A percentile compares a stretch with the other conserved stretches of the same genome.
Conservation (phyloP, 306 rosid species). For the Carpinus viminea region DNA sequence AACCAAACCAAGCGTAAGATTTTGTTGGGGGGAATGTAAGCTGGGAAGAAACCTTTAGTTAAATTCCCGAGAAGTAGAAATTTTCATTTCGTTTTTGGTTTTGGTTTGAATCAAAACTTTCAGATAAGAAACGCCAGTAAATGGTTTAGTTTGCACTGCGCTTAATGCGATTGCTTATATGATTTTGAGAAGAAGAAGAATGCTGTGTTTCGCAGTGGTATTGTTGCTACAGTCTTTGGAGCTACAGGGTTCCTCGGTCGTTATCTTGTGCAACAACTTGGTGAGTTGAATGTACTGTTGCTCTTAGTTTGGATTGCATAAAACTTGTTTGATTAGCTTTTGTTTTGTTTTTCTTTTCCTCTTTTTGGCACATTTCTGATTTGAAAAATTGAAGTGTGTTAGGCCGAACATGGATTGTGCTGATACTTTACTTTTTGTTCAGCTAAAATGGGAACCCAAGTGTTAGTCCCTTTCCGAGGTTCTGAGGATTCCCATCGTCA, state of each 20-base stretch:
- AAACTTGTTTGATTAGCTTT: neutral
- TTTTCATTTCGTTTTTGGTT: neutral
- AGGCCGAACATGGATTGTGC: neutral
- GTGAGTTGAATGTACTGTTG: conserved; percentile 41
- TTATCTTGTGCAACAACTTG: conserved; percentile 95
- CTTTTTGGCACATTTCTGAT: neutral
- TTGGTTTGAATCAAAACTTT: neutral
- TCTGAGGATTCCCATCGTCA: conserved; percentile 94
- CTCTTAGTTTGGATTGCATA: neutral
- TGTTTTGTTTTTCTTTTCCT: conserved; percentile 12
- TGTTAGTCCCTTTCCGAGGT: conserved; percentile 90
- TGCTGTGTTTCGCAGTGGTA: conserved; percentile 66
- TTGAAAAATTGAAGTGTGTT: neutral
- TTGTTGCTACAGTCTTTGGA: conserved; percentile 93
- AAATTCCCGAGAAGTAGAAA: neutral
- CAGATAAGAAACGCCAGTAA: neutral
- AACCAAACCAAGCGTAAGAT: neutral
- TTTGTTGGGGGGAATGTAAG: neutral
- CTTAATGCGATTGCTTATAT: neutral
- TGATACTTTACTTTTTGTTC: conserved; percentile 35
- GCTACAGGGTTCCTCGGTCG: conserved; percentile 99
- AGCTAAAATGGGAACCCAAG: conserved; percentile 99
- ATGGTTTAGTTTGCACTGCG: neutral
- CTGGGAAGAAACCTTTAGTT: neutral
- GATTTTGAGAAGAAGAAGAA: neutral